A percentile compares a stretch with the other conserved stretches of the same genome.
phyloP scores from a whole-genome alignment of 306 rosid genomes.

The Psophocarpus tetragonolobus region DNA sequence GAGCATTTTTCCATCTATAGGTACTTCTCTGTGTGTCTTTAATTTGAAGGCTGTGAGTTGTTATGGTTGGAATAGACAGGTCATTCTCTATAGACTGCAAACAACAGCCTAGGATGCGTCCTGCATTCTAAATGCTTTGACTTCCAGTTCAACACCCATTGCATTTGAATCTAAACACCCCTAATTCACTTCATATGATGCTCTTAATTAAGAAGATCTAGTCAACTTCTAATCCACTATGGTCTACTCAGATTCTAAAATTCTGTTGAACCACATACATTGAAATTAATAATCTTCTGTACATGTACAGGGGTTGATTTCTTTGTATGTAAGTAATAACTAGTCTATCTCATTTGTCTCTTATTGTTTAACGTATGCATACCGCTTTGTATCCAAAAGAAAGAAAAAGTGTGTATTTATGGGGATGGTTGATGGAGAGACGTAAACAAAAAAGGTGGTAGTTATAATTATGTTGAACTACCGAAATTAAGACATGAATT shows the following conservation, averaged over 20 bases:
- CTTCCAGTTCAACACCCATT: not conserved
- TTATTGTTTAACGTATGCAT: not conserved
- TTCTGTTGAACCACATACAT: not conserved
- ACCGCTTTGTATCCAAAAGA: not conserved
- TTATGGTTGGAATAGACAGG: constrained; percentile 42
- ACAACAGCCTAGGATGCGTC: constrained; percentile 24
- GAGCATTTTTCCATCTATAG: constrained; percentile 34
- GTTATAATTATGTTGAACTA: not conserved
- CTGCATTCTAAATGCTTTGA: constrained; percentile 4
- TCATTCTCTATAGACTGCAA: constrained; percentile 32
- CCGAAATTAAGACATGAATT: not conserved
- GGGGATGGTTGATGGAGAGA: not conserved
- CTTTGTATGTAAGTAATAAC: too few relatives aligned
- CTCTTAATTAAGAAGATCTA: not conserved
- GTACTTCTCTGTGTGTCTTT: constrained; percentile 39
- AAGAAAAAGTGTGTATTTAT: not conserved
- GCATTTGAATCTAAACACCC: not conserved
- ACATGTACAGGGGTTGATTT: not conserved
- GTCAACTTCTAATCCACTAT: not conserved
- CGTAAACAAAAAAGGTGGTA: not conserved
- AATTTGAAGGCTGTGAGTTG: constrained; percentile 33
- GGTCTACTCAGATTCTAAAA: not conserved
- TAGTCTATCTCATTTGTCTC: not conserved
- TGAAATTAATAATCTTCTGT: not conserved
- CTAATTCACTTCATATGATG: constrained; percentile 1